phyloP scores from a whole-genome alignment of 2,329 filamentous ascomycete genomes.

The Pseudonectria buxi region DNA sequence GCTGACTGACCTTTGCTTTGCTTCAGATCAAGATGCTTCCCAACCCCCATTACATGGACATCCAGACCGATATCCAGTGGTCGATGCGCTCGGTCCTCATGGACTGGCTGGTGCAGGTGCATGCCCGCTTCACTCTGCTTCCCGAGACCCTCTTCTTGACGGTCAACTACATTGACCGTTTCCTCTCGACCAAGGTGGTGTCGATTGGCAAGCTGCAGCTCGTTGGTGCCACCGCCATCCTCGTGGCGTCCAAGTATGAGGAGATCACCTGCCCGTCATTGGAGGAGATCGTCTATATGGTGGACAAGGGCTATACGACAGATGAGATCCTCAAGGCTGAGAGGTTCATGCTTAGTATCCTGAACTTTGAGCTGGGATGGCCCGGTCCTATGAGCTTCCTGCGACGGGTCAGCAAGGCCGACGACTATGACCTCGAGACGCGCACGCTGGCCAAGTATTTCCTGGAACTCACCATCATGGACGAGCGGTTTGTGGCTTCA shows the following conservation, averaged over 20 bases:
- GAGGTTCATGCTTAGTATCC: constrained; percentile 95
- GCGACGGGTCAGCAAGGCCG: constrained; percentile 92
- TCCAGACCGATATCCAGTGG: constrained; percentile 96
- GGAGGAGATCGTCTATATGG: constrained; percentile 96
- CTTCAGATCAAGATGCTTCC: constrained; percentile 69
- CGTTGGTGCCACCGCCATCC: constrained; percentile 90
- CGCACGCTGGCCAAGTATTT: constrained; percentile 97
- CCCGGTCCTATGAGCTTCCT: constrained; percentile 99
- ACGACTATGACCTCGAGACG: constrained; percentile 94
- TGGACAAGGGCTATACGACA: constrained; percentile 79
- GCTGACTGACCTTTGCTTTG: constrained; percentile 17
- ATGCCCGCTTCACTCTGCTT: constrained; percentile 81
- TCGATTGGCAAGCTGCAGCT: constrained; percentile 93
- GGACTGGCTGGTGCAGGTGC: constrained; percentile 97
- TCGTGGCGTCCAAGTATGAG: constrained; percentile 96
- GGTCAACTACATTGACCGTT: constrained; percentile 96
- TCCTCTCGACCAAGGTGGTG: constrained; percentile 89
- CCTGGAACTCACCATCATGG: constrained; percentile 93
- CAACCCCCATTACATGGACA: constrained; percentile 92
- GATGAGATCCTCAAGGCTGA: constrained; percentile 97
- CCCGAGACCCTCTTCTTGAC: constrained; percentile 93
- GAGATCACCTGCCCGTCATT: constrained; percentile 97
- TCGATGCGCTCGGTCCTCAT: constrained; percentile 96
- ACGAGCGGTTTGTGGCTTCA: constrained; percentile 90
- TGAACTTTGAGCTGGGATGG: constrained; percentile 92